Evolutionary conservation across 306 rosid genomes (phyloP).

Genomic region (Cucurbita moschata): DNA sequence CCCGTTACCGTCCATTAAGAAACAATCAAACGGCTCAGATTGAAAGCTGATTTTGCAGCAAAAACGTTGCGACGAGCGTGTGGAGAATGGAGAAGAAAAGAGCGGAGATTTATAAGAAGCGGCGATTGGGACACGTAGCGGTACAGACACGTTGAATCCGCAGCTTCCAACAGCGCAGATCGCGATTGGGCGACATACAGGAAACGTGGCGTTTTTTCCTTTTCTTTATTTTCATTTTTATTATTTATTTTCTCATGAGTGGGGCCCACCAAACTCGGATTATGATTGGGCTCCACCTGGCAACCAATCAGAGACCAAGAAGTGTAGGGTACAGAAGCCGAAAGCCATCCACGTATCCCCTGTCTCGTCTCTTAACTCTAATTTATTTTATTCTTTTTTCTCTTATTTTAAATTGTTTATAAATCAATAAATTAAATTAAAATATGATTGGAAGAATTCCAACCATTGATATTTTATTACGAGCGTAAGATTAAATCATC

Average conservation of each 20-base stretch:
- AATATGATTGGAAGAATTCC: too few species aligned
- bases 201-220: not conserved
- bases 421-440: too few species aligned
- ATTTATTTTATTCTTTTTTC: not conserved
- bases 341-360: not conserved
- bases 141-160: not conserved
- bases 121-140: constrained; percentile 4
- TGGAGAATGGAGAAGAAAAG: not conserved
- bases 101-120: not conserved
- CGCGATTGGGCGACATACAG: not conserved
- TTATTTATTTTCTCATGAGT: not conserved
- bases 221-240: not conserved
- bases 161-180: not conserved
- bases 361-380: not conserved
- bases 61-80: not conserved
- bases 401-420: too few species aligned
- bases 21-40: not conserved
- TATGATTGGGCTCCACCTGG: not conserved
- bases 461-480: too few species aligned
- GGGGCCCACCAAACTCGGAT: not conserved
- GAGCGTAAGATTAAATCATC: too few species aligned
- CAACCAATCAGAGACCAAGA: not conserved
- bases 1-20: not conserved
- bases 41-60: not conserved
- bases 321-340: not conserved